Evolutionary conservation across 1,284 basidiomycete genomes (phyloP).

Genomic region (Cystobasidiaceae sp.): DNA sequence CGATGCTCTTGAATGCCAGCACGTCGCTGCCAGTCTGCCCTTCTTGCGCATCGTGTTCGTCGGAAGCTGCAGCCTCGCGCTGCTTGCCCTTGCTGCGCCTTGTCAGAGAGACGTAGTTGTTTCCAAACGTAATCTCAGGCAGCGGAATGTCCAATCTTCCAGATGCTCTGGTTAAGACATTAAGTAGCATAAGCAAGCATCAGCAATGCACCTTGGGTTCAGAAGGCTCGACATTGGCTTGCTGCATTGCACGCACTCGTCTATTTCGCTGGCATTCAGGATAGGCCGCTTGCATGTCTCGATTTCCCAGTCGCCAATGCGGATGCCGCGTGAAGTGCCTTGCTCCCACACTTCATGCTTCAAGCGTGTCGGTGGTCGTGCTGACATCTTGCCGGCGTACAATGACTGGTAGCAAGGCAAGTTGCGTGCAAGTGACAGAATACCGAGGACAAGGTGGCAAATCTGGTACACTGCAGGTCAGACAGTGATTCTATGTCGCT

Average conservation of each 20-base stretch:
- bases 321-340: slow-evolving; percentile 42
- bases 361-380: neutral
- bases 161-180: slow-evolving; percentile 67
- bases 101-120: slow-evolving; percentile 60
- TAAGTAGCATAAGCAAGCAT: too few relatives aligned
- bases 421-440: too few relatives aligned
- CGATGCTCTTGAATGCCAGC: slow-evolving; percentile 58
- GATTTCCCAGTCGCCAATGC: slow-evolving; percentile 48
- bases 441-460: too few relatives aligned
- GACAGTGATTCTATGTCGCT: too few relatives aligned
- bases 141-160: slow-evolving; percentile 73
- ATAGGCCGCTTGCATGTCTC: slow-evolving; percentile 49
- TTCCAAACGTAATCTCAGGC: slow-evolving; percentile 96
- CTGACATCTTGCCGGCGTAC: neutral
- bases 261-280: slow-evolving; percentile 51
- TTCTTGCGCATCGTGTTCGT: neutral
- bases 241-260: slow-evolving; percentile 46
- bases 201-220: too few relatives aligned
- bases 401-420: too few relatives aligned
- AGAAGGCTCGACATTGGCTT: too few relatives aligned
- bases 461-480: too few relatives aligned
- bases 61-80: neutral
- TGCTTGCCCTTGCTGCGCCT: slow-evolving; percentile 44
- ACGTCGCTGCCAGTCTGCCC: neutral
- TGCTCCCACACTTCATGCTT: slow-evolving; percentile 40